Evolutionary conservation across 768 basidiomycete species (phyloP).

Genomic region (Artomyces pyxidatus): DNA sequence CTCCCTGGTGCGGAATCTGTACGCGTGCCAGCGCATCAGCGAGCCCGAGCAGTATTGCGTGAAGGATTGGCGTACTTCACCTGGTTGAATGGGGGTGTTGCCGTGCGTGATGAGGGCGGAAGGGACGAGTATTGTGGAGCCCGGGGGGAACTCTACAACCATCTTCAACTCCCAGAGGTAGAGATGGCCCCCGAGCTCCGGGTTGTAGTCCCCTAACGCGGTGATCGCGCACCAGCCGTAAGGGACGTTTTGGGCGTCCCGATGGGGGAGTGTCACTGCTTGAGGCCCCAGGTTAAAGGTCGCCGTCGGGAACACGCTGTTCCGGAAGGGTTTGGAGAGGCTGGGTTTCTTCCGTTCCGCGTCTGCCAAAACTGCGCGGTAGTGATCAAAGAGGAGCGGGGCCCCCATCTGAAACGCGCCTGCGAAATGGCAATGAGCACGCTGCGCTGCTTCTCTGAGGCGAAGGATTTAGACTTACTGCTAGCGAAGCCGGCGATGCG

Average conservation of each 20-base stretch:
- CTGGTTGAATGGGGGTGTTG: conserved; percentile 12
- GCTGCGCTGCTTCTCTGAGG: background rate
- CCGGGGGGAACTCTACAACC: conserved; percentile 15
- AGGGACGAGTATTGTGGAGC: conserved; percentile 12
- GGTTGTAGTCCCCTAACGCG: conserved; percentile 11
- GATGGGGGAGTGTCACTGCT: conserved; percentile 4
- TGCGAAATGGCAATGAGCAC: background rate
- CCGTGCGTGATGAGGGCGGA: conserved; percentile 14
- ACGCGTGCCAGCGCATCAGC: background rate
- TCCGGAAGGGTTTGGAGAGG: conserved; percentile 9
- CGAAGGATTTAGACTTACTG: background rate
- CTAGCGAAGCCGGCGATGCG: background rate
- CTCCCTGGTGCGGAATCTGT: background rate
- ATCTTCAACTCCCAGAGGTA: conserved; percentile 14
- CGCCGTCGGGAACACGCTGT: conserved; percentile 10
- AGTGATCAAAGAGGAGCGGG: background rate
- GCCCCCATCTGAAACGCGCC: background rate
- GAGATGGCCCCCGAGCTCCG: conserved; percentile 12
- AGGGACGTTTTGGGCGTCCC: conserved; percentile 5
- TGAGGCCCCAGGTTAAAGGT: conserved; percentile 14
- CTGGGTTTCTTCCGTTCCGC: background rate
- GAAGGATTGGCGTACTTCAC: conserved; percentile 1
- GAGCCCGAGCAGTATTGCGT: conserved; percentile 5
- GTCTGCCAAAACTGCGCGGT: background rate
- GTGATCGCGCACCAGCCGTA: conserved; percentile 13